Base-by-base conservation (phyloP, 495 filamentous ascomycete genomes). In the Talaromyces thailandensis region DNA sequence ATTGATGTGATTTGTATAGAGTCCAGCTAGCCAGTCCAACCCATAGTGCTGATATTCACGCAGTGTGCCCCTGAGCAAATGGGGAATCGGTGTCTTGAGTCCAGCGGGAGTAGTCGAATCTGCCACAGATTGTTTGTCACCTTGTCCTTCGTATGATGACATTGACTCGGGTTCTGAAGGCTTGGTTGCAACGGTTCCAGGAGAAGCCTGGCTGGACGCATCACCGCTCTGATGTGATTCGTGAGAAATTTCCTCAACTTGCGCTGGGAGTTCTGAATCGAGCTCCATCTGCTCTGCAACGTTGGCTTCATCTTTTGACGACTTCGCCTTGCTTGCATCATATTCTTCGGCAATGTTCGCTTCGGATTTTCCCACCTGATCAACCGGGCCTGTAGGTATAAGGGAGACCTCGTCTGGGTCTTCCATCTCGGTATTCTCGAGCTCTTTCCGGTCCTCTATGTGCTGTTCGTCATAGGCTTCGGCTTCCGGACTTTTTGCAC, bases 31-130 rank as follows among this genome's bases (percentile, higher is more conserved):
- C 95, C 95, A 99, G 68, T 99, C 95, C 14, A 99, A 77, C 9
- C 95, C 95, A 70, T 88, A 89, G 67, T 98, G 95, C 64, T 99
- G 95, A 68, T 99, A 99, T 73, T 96, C 92, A 73, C 95, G 90
- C 16, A 99, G 79, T 2, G 86, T 96, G 14, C 95, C 95, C 64
- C 95, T 86, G 2, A 99, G 77, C n/a, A 98, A 80, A 63, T 90
- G 90, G 0, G 94, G 93, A 58, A 96, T 82, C 4, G 89, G 87
- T 0, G 90, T 96, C 66, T 86, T 87, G 21, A 83, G 69, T 4
- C 76, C 75, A 63, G 76, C 64, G 23, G 75, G 71, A 26, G 26
- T 25, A 23, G 72, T 70, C 4, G 72, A 74, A 56, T 76, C 69
- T 24, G 69, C 28, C 63, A 73, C 71, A 18, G 69, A 62, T 23